Evolutionary conservation across 768 basidiomycete species (phyloP).

Genomic region (Podaxis carcinomalis): DNA sequence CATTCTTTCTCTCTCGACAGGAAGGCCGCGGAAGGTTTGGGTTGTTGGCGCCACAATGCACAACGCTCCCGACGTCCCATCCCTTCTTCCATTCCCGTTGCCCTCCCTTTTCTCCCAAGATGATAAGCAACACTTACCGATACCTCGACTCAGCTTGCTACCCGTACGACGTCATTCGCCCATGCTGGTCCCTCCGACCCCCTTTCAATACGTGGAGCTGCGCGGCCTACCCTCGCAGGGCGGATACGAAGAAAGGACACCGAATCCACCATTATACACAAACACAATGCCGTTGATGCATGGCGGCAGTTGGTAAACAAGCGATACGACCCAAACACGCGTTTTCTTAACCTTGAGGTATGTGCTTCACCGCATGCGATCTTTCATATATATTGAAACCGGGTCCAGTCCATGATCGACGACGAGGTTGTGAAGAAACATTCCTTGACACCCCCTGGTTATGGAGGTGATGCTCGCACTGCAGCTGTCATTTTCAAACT

Average conservation of each 20-base stretch:
- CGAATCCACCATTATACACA: slow-evolving; percentile 19
- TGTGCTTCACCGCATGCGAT: slow-evolving; percentile 24
- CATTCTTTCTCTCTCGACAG: slow-evolving; percentile 27
- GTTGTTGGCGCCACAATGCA: slow-evolving; percentile 12
- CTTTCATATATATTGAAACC: slow-evolving; percentile 16
- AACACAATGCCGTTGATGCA: slow-evolving; percentile 48
- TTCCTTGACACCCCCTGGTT: slow-evolving; percentile 67
- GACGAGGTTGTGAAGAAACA: slow-evolving; percentile 75
- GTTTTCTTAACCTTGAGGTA: slow-evolving; percentile 82
- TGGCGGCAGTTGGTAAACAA: slow-evolving; percentile 74
- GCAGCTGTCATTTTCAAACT: slow-evolving; percentile 88
- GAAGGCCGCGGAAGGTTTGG: slow-evolving; percentile 19
- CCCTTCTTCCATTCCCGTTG: slow-evolving; percentile 29
- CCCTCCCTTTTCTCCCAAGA: slow-evolving; percentile 33
- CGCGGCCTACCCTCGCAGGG: slow-evolving; percentile 43
- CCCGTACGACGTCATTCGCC: slow-evolving; percentile 25
- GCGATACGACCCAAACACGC: slow-evolving; percentile 65
- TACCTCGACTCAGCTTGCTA: slow-evolving; percentile 29
- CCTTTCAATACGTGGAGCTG: slow-evolving; percentile 64
- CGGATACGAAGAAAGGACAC: slow-evolving; percentile 51
- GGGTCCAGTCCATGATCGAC: slow-evolving; percentile 64
- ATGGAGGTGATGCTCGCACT: slow-evolving; percentile 57
- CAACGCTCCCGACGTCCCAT: slow-evolving; percentile 9
- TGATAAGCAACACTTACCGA: slow-evolving; percentile 32
- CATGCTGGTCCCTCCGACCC: slow-evolving; percentile 45